phyloP scores from a whole-genome alignment of 2,329 filamentous ascomycete species.

The Pseudocercospora fuligena region DNA sequence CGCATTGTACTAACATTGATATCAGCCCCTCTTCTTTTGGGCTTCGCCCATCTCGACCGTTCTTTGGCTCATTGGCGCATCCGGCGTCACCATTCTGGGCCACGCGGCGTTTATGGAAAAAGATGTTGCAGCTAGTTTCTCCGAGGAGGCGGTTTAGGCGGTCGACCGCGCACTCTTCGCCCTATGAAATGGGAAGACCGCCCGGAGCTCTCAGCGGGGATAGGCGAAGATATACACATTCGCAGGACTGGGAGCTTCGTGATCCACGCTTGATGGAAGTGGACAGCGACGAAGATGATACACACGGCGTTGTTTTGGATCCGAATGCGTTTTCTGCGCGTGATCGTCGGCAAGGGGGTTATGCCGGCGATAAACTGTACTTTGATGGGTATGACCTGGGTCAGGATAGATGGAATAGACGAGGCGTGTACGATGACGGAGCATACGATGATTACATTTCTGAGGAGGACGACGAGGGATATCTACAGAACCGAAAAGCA shows the following conservation, averaged over 20 bases:
- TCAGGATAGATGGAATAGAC: conserved; percentile 45
- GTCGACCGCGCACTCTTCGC: conserved; percentile 97
- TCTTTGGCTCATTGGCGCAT: conserved; percentile 95
- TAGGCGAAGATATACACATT: conserved; percentile 53
- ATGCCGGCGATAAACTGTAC: conserved; percentile 53
- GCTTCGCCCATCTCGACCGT: conserved; percentile 83
- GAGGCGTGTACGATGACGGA: conserved; percentile 50
- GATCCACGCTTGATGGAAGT: conserved; percentile 58
- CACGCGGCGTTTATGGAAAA: conserved; percentile 64
- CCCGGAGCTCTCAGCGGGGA: conserved; percentile 68
- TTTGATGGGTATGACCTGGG: conserved; percentile 55
- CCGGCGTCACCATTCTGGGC: conserved; percentile 89
- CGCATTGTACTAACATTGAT: neutral
- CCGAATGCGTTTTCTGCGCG: conserved; percentile 41
- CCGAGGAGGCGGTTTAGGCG: conserved; percentile 99
- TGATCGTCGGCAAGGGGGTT: conserved; percentile 35
- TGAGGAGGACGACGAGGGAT: conserved; percentile 55
- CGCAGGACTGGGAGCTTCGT: conserved; percentile 51
- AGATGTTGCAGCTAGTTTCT: conserved; percentile 98
- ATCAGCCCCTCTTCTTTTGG: conserved; percentile 74
- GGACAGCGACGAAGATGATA: conserved; percentile 59
- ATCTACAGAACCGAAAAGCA: conserved; percentile 47
- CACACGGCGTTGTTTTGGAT: conserved; percentile 50
- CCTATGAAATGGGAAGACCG: conserved; percentile 97
- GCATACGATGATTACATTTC: conserved; percentile 51